Percentiles rank a stretch among this genome's conserved stretches.
Evolutionary conservation across 768 basidiomycete species (phyloP).

Genomic region (Infundibulicybe gibba): DNA sequence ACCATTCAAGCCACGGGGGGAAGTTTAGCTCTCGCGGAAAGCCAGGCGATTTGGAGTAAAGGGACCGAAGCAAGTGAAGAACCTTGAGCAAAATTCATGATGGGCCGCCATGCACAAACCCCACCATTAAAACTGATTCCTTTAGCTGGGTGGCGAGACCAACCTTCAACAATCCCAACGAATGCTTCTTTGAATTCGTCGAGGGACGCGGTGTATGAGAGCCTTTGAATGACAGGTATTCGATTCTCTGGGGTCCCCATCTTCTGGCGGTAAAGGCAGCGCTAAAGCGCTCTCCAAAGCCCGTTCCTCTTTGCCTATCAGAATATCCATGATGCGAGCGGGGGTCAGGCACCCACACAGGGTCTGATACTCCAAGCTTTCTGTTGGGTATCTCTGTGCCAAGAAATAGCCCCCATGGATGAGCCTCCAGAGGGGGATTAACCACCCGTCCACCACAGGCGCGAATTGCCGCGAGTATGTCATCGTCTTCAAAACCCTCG

Average conservation of each 20-base stretch:
- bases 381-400: no score
- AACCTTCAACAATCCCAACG: neutral
- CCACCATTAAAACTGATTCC: no score
- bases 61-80: neutral
- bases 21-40: neutral
- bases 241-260: neutral
- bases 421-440: no score
- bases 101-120: neutral
- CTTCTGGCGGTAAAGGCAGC: neutral
- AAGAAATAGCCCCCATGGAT: no score
- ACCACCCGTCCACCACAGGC: no score
- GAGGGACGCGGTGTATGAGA: neutral
- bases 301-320: no score
- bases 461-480: no score
- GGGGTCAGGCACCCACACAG: no score
- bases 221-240: neutral
- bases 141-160: neutral
- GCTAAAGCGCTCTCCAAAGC: neutral
- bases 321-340: no score
- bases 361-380: no score
- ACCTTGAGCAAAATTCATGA: neutral
- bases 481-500: no score
- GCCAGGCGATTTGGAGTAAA: neutral
- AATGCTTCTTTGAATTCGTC: neutral
- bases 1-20: neutral